Percentiles rank a stretch among this genome's conserved stretches.
phyloP scores from a whole-genome alignment of 345 rosid genomes.

The Brassica carinata region DNA sequence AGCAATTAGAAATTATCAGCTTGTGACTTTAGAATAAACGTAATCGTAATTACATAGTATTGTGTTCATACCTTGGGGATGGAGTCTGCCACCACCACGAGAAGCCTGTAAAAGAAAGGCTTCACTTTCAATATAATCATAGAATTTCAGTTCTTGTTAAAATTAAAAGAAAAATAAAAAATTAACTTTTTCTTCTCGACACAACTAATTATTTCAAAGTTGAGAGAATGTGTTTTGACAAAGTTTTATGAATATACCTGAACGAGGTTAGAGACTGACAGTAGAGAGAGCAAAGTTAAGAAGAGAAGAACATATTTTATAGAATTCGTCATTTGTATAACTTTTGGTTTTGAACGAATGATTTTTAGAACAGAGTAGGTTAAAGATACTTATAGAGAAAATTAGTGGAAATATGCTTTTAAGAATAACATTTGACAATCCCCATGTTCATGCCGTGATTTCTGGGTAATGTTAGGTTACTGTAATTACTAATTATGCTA shows the following conservation, averaged over 20 bases:
- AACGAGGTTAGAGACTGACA: constrained; percentile 30
- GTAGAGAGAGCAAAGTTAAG: constrained; percentile 15
- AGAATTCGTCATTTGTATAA: constrained; percentile 9
- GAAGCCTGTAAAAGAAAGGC: background rate
- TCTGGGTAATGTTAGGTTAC: constrained; percentile 2
- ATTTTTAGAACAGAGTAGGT: background rate
- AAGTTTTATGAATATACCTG: constrained; percentile 23
- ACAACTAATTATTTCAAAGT: background rate
- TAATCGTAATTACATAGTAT: background rate
- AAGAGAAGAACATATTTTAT: constrained; percentile 17
- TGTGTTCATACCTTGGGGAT: constrained; percentile 28
- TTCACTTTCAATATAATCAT: background rate
- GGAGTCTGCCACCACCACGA: constrained; percentile 35
- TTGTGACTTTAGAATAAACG: background rate
- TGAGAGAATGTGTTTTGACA: background rate
- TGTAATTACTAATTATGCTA: background rate
- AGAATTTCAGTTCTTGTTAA: background rate
- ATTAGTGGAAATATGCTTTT: background rate
- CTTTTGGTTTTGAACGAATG: background rate
- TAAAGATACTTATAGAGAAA: constrained; percentile 24
- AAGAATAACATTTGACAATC: background rate
- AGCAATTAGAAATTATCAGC: background rate
- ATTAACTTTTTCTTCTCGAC: too few relatives aligned
- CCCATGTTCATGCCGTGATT: constrained; percentile 28
- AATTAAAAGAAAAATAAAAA: too few relatives aligned